Evolutionary conservation across 257 asterid species (phyloP), one percentile per base, ranked within the genome.

Genomic region (Ballota nigra): DNA sequence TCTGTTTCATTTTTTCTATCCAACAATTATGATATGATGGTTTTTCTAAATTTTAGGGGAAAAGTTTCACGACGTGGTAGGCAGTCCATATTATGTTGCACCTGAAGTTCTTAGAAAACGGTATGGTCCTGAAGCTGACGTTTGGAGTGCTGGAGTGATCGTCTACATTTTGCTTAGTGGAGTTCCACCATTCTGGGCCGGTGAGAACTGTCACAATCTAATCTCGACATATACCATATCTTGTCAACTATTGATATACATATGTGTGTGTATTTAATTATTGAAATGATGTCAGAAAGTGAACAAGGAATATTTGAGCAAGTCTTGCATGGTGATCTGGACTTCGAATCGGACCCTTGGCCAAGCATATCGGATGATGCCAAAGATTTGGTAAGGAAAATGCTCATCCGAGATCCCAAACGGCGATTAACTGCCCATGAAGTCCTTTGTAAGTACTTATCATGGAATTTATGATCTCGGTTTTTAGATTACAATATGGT

Each of bases 151-250:
- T 52, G 98, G 98, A 71, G 98, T 92, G 19, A 90, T 92, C 62
- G 92, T 92, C 67, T 92, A 92, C 85, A 92, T 92, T 73, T 84
- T 92, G 78, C 87, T 92, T 34, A 90, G 98, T 72, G 98, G 98
- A 68, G 98, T 92, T 74, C 98, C 98, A 83, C 97, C 98, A 2
- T 92, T 90, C 63, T 92, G 98, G 98, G 90, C 95, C 36, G 98
- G 98, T 92, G 81, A 87, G 95, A 66, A 51, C 47, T 74, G 18
- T 53, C 3, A 2, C 34, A 59, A 9, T 65, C 20, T 34, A 28
- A 1, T 62, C 61, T 3, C 55, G 40, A 58, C 22, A 36, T 63
- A 20, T 28, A 55, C 13, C 4, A 18, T 24, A 6, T 55, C 20
- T 72, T 11, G 16, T 16, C 60, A 12, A 11, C 53, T 4, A 41